Evolutionary conservation across 345 rosid species (phyloP).

Genomic region (Geranium brycei): DNA sequence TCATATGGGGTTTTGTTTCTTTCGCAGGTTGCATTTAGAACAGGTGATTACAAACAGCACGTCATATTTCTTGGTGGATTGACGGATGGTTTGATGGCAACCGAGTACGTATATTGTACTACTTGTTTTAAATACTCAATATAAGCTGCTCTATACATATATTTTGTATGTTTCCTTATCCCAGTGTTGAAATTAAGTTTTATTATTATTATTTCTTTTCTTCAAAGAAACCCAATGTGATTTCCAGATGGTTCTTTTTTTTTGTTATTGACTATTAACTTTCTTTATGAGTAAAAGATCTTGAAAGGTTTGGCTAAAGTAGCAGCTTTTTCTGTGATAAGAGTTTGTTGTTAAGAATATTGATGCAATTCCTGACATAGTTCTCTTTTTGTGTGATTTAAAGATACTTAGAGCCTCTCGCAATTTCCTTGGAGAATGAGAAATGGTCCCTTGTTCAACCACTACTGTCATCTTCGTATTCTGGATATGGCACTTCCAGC

Average conservation of each 20-base stretch:
- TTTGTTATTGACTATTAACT: not conserved
- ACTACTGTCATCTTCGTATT: constrained; percentile 75
- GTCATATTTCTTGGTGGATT: too few species aligned
- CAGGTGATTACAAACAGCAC: too few species aligned
- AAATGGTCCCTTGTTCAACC: constrained; percentile 93
- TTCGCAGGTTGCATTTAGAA: too few species aligned
- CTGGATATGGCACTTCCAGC: constrained; percentile 85
- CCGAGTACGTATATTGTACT: not conserved
- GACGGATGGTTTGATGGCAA: too few species aligned
- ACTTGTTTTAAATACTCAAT: not conserved
- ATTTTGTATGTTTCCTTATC: not conserved
- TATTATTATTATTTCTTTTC: not conserved
- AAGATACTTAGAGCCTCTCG: constrained; percentile 93
- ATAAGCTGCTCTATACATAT: not conserved
- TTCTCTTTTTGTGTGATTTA: constrained; percentile 6
- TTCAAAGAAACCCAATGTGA: not conserved
- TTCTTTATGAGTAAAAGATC: not conserved
- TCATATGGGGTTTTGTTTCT: too few species aligned
- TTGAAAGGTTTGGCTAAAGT: too few species aligned
- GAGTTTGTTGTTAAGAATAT: too few species aligned
- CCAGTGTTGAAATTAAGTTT: not conserved
- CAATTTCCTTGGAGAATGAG: constrained; percentile 79
- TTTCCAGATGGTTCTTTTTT: too few species aligned
- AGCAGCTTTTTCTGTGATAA: too few species aligned
- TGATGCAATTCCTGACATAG: not conserved